Evolutionary conservation across 768 basidiomycete genomes (phyloP), one percentile per base, ranked within the genome.

Genomic region (Boletus eberwhitei): DNA sequence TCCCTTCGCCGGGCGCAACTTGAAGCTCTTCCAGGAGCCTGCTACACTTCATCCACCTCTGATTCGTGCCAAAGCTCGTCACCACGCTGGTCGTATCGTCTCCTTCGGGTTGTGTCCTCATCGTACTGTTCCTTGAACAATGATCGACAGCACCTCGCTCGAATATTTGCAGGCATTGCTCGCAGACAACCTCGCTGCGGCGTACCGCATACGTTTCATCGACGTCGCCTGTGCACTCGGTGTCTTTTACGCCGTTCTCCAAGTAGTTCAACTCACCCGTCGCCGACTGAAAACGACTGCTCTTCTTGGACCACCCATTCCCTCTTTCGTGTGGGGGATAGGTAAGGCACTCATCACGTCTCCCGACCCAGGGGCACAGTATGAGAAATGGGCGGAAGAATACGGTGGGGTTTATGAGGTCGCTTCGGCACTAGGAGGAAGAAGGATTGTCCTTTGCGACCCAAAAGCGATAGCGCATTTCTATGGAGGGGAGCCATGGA

Each of bases 381-480:
- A 72, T 55, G 80, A 81, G 52, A 52, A 66, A 6, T 84, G 82
- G 84, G 72, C 71, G 2, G 63, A 61, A 8, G 62, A 77, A 42
- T 81, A 81, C 34, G 84, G 84, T 8, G 59, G 74, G 2, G 79
- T 73, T 0, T 85, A 70, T 55, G 48, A 66, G 16, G 53, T 81
- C n/a, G 74, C 81, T 0, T 59, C 59, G 1, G 57, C 66, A 1
- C 54, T 81, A 7, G 77, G 77, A 0, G 60, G 70, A 0, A 64
- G 48, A 8, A 60, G 58, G 5, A 59, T 81, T 22, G 60, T 78
- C 5, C 63, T 81, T 6, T 71, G 73, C 46, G 81, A 81, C 50
- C 76, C 78, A 0, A 81, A 76, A 61, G 82, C 83, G 0, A 66
- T 79, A 19, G 71, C 75, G 0, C 80, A 85, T 57, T 74, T 81